A percentile compares a stretch with the other conserved stretches of the same genome.
These are phyloP conservation scores for Candida sp. DNA, from an alignment of 1,139 yeast genomes.

Conservation along the genomic window DNA sequence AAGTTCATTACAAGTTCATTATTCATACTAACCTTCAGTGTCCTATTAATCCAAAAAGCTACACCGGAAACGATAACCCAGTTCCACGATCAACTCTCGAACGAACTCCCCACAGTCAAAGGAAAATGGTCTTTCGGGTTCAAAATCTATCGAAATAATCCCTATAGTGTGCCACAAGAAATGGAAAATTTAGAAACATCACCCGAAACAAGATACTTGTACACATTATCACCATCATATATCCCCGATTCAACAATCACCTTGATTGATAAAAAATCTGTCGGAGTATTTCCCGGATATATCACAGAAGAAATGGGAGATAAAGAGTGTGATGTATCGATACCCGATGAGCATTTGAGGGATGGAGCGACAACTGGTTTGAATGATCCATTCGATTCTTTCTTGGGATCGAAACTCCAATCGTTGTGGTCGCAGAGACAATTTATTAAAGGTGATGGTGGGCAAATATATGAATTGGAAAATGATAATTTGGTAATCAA, in stretches of 20 bases:
- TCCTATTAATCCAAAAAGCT: constrained; percentile 51
- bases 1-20: too few species aligned
- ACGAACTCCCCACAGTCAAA: constrained; percentile 54
- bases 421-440: constrained; percentile 74
- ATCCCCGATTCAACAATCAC: constrained; percentile 49
- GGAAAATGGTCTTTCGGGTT: constrained; percentile 67
- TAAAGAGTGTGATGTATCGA: constrained; percentile 17
- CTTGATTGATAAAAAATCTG: constrained; percentile 47
- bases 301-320: constrained; percentile 35
- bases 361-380: constrained; percentile 47
- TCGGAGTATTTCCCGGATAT: constrained; percentile 40
- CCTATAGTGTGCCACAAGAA: constrained; percentile 44
- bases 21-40: constrained; percentile 25
- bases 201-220: constrained; percentile 47
- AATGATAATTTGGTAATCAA: constrained; percentile 47
- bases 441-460: constrained; percentile 76
- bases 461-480: constrained; percentile 54
- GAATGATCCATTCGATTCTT: constrained; percentile 46
- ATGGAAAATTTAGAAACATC: constrained; percentile 23
- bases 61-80: constrained; percentile 64
- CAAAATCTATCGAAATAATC: constrained; percentile 63
- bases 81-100: constrained; percentile 64
- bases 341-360: constrained; percentile 38
- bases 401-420: constrained; percentile 56
- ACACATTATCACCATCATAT: constrained; percentile 57